These are phyloP conservation scores for Tylopilus sp. DNA, from an alignment of 768 basidiomycete species.

Conservation along the genomic window DNA sequence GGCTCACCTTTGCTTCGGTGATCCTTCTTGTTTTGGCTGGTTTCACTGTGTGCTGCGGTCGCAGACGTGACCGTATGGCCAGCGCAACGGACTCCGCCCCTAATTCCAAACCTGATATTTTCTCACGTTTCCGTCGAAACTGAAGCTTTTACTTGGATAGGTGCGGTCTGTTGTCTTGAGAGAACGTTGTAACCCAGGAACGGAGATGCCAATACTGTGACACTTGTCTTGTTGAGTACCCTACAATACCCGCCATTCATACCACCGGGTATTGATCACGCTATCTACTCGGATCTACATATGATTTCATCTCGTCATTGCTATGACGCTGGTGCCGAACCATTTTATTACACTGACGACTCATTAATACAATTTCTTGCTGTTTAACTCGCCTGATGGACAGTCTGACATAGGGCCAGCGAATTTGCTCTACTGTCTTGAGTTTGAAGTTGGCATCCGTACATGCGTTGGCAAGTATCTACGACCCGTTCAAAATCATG, in stretches of 20 bases:
- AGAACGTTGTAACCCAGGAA: neutral
- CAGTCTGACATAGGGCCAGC: too few relatives aligned
- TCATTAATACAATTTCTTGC: conserved; percentile 11
- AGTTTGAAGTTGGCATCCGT: too few relatives aligned
- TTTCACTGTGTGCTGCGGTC: conserved; percentile 68
- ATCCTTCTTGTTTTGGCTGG: conserved; percentile 63
- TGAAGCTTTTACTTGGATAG: conserved; percentile 3
- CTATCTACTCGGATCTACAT: neutral
- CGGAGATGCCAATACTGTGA: neutral
- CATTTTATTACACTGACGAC: neutral
- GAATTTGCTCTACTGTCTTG: too few relatives aligned
- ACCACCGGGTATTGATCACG: too few relatives aligned
- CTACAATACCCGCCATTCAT: too few relatives aligned
- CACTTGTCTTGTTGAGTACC: neutral
- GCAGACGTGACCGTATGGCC: conserved; percentile 51
- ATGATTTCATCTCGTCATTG: neutral
- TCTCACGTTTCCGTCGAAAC: conserved; percentile 39
- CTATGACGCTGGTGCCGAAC: neutral
- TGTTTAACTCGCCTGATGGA: neutral
- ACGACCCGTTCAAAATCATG: too few relatives aligned
- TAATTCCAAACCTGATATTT: conserved; percentile 26
- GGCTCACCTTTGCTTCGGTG: conserved; percentile 68
- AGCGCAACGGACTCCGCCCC: conserved; percentile 29
- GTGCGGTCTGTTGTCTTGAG: neutral
- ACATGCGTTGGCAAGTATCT: too few relatives aligned